Evolutionary conservation across 2,329 filamentous ascomycete genomes (phyloP).

Genomic region (Paraconiothyrium sp.): DNA sequence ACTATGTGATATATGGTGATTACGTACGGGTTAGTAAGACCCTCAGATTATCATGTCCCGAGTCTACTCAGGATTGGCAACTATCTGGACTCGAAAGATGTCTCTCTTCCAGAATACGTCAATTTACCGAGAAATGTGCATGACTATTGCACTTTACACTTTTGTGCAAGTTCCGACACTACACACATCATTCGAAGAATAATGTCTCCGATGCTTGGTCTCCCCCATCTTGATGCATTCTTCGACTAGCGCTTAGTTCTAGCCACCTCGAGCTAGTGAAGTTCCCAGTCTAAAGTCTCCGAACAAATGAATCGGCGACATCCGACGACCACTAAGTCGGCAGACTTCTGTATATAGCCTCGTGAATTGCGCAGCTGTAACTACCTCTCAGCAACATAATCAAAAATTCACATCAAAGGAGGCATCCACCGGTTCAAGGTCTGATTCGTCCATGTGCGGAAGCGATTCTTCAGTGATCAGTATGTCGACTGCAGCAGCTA

Average conservation of each 20-base stretch:
- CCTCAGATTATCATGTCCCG: too few species aligned
- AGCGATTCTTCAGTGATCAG: conserved; percentile 7
- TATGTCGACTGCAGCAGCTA: conserved; percentile 42
- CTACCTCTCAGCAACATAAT: background rate
- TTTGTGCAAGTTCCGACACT: background rate
- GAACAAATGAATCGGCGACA: conserved; percentile 16
- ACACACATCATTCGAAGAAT: background rate
- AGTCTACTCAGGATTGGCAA: background rate
- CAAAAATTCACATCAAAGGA: background rate
- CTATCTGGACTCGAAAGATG: background rate
- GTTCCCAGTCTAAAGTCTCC: conserved; percentile 18
- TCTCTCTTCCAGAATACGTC: background rate
- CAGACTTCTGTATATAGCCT: conserved; percentile 7
- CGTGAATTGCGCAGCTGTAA: background rate
- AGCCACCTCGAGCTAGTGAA: conserved; percentile 1
- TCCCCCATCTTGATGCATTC: background rate
- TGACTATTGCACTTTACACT: background rate
- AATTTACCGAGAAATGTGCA: background rate
- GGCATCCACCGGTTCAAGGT: background rate
- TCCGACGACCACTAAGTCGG: background rate
- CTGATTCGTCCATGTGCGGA: background rate
- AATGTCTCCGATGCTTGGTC: conserved; percentile 6
- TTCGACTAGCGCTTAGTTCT: background rate
- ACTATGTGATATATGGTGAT: background rate
- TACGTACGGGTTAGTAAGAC: too few species aligned